Base-by-base conservation (phyloP, 768 basidiomycete species). In the Hydnomerulius pinastri region DNA sequence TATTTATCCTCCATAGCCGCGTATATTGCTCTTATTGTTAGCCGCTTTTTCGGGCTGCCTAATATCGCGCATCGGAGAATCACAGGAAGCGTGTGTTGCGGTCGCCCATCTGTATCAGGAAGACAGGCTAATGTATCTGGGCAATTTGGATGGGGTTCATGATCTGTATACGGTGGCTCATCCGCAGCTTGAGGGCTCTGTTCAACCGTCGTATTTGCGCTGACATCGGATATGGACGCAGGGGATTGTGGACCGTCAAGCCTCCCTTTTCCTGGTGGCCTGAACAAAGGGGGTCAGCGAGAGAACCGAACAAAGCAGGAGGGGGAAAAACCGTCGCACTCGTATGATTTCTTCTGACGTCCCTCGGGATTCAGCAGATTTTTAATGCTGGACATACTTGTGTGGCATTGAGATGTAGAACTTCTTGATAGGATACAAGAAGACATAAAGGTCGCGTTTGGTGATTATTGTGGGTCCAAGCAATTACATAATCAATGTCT, bases 1-100 rank as follows among this genome's bases (percentile, higher is more conserved):
- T 91, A 92, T 68, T 92, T 92, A 27, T 78, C 77, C 72, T 92
- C 90, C 87, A 92, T 92, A 15, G 87, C 85, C 9, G 86, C 86
- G 59, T 92, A 92, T 50, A 92, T 91, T 61, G 91, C 89, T 41
- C 89, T 78, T 59, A 92, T 90, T 11, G 90, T 92, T 24, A 92
- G 74, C 20, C 88, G 81, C 61, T 85, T 82, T 55, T 81, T 80
- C 9, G 83, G 76, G 62, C 86, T 87, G 33, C 90, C 90, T 40
- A 92, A 73, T 59, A 92, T 92, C 23, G 90, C 86, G 60, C 90
- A 92, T 25, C 90, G 84, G 43, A 92, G 75, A 65, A 92, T 92
- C 50, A 91, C 85, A 20, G 90, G 90, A 37, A 92, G 80, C 10
- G 90, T 91, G 59, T 92, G 89, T 57, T 90, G 88, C 46, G 90